These are phyloP conservation scores for Bipolaris bicolor DNA, from an alignment of 2,329 filamentous ascomycete species.

Conservation along the genomic window DNA sequence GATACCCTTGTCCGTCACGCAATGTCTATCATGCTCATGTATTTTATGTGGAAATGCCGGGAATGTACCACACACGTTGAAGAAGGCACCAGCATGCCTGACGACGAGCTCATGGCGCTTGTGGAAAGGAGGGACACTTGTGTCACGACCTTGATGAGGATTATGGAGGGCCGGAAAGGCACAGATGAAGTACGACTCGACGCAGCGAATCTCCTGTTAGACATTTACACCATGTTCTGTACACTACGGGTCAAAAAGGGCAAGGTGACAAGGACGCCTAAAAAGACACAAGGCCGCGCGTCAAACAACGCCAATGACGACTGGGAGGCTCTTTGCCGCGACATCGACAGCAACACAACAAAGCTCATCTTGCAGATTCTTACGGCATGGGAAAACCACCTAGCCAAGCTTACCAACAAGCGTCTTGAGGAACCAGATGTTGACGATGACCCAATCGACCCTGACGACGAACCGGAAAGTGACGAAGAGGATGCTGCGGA, in stretches of 20 bases:
- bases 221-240: constrained; percentile 80
- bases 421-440: constrained; percentile 58
- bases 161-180: constrained; percentile 60
- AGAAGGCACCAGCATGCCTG: constrained; percentile 55
- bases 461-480: constrained; percentile 66
- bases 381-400: constrained; percentile 74
- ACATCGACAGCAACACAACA: constrained; percentile 69
- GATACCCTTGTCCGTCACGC: constrained; percentile 78
- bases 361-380: constrained; percentile 77
- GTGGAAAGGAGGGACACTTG: constrained; percentile 60
- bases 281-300: constrained; percentile 31
- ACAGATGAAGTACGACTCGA: constrained; percentile 80
- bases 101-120: constrained; percentile 64
- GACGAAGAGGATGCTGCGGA: constrained; percentile 61
- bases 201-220: constrained; percentile 77
- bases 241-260: constrained; percentile 64
- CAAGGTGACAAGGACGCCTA: constrained; percentile 40
- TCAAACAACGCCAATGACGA: constrained; percentile 51
- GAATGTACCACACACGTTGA: constrained; percentile 51
- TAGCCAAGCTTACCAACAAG: constrained; percentile 44
- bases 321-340: constrained; percentile 67
- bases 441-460: constrained; percentile 74
- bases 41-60: constrained; percentile 92
- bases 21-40: constrained; percentile 79
- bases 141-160: constrained; percentile 55